These are phyloP conservation scores for Mortierella sp. DNA, from an alignment of 371 early-diverging fungal species.

Conservation along the genomic window DNA sequence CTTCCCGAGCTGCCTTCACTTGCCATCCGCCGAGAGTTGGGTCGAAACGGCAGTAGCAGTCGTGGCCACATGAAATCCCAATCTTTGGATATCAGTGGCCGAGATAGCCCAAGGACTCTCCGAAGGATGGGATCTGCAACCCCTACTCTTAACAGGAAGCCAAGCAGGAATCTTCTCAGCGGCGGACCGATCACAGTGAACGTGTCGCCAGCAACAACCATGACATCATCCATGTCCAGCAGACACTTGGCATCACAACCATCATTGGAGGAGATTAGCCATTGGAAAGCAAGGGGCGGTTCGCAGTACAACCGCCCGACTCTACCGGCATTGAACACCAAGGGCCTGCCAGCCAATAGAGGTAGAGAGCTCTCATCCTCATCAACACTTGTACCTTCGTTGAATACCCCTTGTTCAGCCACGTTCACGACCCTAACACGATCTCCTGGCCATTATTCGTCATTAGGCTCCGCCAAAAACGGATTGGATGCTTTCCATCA, in stretches of 20 bases:
- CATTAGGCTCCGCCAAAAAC: too few species aligned
- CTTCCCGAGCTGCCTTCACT: conserved; percentile 28
- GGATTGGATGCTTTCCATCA: conserved; percentile 6
- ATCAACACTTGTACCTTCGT: too few species aligned
- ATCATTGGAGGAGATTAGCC: conserved; percentile 31
- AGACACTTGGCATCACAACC: not conserved
- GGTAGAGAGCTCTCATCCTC: too few species aligned
- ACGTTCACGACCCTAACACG: too few species aligned
- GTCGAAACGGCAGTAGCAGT: conserved; percentile 16
- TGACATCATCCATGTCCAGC: not conserved
- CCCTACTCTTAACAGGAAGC: conserved; percentile 25
- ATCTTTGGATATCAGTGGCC: conserved; percentile 3
- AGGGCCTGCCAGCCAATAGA: not conserved
- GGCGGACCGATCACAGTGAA: conserved; percentile 1
- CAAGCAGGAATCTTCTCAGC: conserved; percentile 14
- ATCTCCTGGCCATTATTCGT: too few species aligned
- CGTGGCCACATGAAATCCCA: not conserved
- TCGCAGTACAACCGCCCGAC: conserved; percentile 11
- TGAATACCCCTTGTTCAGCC: too few species aligned
- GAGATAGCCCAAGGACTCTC: conserved; percentile 24
- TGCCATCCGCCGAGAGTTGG: conserved; percentile 23
- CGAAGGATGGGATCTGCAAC: conserved; percentile 11
- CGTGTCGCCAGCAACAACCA: not conserved
- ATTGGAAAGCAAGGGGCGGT: conserved; percentile 32
- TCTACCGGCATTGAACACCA: conserved; percentile 30